phyloP scores from a whole-genome alignment of 805 yeast species.

The Myxozyma sirexii region DNA sequence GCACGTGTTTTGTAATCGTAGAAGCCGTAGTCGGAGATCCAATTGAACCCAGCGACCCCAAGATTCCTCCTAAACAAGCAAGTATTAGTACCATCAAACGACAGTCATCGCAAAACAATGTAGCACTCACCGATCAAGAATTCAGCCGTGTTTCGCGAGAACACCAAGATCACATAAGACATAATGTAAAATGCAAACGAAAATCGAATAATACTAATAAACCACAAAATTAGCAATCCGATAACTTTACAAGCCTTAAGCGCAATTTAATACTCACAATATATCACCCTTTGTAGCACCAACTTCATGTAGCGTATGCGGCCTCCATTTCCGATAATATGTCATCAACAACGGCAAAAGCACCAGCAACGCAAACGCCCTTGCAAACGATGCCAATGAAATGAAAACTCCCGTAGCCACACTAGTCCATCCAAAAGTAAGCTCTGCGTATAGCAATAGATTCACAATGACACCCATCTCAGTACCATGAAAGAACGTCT shows the following conservation, averaged over 20 bases:
- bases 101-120: not conserved
- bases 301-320: constrained; percentile 9
- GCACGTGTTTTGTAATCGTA: constrained; percentile 31
- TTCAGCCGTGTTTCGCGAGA: constrained; percentile 2
- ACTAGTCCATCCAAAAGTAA: constrained; percentile 40
- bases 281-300: constrained; percentile 25
- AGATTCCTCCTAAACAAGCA: constrained; percentile 10
- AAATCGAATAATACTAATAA: no score
- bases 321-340: constrained; percentile 8
- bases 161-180: constrained; percentile 7
- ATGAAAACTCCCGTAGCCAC: constrained; percentile 40
- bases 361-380: constrained; percentile 36
- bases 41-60: constrained; percentile 21
- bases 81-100: not conserved
- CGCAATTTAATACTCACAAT: constrained; percentile 6
- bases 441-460: constrained; percentile 38
- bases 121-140: constrained; percentile 11
- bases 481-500: constrained; percentile 24
- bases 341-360: constrained; percentile 35
- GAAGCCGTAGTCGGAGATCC: constrained; percentile 29
- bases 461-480: constrained; percentile 23
- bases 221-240: not conserved
- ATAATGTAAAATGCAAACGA: not conserved
- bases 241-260: not conserved
- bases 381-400: constrained; percentile 36